Evolutionary conservation across 257 asterid species (phyloP).

Genomic region (Cinchona pubescens): DNA sequence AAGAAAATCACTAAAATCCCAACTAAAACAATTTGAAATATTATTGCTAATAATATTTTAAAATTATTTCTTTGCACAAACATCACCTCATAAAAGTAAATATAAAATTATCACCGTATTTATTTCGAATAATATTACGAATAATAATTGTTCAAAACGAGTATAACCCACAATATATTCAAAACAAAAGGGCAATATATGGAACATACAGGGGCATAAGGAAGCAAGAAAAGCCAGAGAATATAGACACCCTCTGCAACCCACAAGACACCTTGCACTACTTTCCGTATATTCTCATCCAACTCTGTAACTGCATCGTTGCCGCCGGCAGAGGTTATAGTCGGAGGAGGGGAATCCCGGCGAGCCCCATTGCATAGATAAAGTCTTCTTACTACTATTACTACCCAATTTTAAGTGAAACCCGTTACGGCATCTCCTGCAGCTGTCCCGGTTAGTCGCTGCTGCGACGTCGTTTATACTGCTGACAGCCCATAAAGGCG

Average conservation of each 20-base stretch:
- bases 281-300: conserved; percentile 46
- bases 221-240: conserved; percentile 90
- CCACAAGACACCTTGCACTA: conserved; percentile 58
- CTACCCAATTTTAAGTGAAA: conserved; percentile 11
- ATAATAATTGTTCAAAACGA: too few species aligned
- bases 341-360: conserved; percentile 17
- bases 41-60: too few species aligned
- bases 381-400: neutral
- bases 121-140: too few species aligned
- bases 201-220: conserved; percentile 81
- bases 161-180: neutral
- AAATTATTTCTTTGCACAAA: too few species aligned
- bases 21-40: too few species aligned
- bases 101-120: too few species aligned
- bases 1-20: too few species aligned
- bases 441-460: too few species aligned
- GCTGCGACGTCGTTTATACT: conserved; percentile 4
- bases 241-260: conserved; percentile 62
- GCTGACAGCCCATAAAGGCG: neutral
- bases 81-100: too few species aligned
- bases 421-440: conserved; percentile 6
- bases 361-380: conserved; percentile 10
- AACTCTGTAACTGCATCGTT: conserved; percentile 42
- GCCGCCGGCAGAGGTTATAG: conserved; percentile 34
- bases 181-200: neutral